phyloP scores from a whole-genome alignment of 768 basidiomycete species.

The Tulasnella sp. region DNA sequence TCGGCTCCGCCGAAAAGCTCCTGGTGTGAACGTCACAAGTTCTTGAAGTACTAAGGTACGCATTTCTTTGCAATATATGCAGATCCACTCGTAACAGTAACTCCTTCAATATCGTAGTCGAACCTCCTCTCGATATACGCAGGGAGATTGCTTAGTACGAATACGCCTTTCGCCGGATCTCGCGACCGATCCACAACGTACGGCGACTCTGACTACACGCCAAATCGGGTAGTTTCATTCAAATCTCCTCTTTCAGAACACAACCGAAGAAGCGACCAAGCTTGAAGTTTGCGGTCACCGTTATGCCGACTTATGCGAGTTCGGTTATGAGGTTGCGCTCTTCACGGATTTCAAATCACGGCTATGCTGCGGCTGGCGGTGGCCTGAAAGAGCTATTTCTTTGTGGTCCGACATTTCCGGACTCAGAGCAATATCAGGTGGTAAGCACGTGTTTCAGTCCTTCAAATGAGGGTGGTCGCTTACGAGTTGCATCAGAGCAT shows the following conservation, averaged over 20 bases:
- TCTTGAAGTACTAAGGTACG: constrained; percentile 88
- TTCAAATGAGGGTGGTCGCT: not conserved
- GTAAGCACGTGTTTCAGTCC: constrained; percentile 24
- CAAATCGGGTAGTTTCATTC: no score
- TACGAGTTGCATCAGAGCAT: constrained; percentile 46
- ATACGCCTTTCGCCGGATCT: constrained; percentile 84
- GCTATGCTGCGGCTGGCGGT: constrained; percentile 79
- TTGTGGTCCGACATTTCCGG: constrained; percentile 84
- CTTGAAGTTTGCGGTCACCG: constrained; percentile 98
- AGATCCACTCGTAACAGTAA: no score
- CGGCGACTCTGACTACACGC: constrained; percentile 30
- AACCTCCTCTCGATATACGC: constrained; percentile 80
- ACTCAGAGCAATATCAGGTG: constrained; percentile 84
- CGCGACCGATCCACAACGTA: constrained; percentile 91
- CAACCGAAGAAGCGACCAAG: constrained; percentile 59
- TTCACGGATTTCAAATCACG: constrained; percentile 96
- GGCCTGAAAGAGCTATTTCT: constrained; percentile 80
- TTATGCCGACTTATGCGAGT: constrained; percentile 87
- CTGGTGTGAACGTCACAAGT: constrained; percentile 84
- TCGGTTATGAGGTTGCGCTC: constrained; percentile 89
- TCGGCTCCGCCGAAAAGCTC: no score
- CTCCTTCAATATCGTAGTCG: constrained; percentile 45
- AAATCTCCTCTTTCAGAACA: constrained; percentile 3
- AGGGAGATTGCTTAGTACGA: constrained; percentile 84
- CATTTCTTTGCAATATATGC: not conserved